Evolutionary conservation across 208 protist species (phyloP), one percentile per base, ranked within the genome.

Genomic region (Leptomonas pyrrhocoris): DNA sequence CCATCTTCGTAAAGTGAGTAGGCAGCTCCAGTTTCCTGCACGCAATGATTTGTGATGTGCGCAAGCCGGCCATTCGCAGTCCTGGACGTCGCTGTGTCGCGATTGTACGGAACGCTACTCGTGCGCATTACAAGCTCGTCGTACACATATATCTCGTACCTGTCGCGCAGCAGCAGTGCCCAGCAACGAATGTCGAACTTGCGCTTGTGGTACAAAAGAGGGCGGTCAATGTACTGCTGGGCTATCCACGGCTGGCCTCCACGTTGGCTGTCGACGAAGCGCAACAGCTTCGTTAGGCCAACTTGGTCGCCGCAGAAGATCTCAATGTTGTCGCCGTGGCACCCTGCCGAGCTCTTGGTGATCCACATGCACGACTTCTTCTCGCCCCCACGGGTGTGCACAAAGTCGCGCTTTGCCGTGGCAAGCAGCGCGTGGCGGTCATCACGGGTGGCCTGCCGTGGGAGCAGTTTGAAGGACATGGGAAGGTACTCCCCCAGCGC

Each of bases 111-210:
- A 54, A 71, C 79, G 58, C 86, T 90, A n/a, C 85, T 82, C 15
- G 86, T 95, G 40, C 94, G 91, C 87, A 96, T 93, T 19, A 96
- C 88, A 13, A 93, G 69, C 54, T 90, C 75, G 27, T 92, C 75
- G 68, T 93, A 77, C 4, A 96, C 79, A 58, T 82, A 93, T 18
- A 96, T 85, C 46, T 75, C 73, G 58, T 84, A 94, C 83, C 49
- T 79, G 19, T 85, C 81, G 34, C 71, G 75, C 54, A 73, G 50
- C 38, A 85, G 51, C 25, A 97, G 63, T 19, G 83, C 91, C 92
- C 93, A 98, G 42, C 86, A 79, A 23, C 94, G 85, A 18, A 98
- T 74, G 60, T 98, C 93, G 64, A 98, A 98, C 81, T 98, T 98
- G 25, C 93, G 82, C 23, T 82, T 69, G 42, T 84, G 77, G 38